Base-by-base conservation (phyloP, 495 filamentous ascomycete genomes). In the Chaetomium cochliodes region DNA sequence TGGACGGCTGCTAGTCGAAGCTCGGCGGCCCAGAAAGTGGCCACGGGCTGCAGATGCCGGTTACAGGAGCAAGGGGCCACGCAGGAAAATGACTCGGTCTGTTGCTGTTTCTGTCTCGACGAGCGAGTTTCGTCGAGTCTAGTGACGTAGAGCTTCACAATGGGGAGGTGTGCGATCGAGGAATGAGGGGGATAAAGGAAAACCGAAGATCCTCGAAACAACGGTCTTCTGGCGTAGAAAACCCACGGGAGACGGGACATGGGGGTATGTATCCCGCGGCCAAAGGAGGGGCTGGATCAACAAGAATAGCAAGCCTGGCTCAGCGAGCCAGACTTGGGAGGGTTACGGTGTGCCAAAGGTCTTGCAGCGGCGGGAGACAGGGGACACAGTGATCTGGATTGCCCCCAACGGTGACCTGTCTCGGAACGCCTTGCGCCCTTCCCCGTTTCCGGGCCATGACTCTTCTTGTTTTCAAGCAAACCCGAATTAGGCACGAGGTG, bases 21-120 rank as follows among this genome's bases (percentile, higher is more conserved):
- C 66, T 65, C 57, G 63, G 73, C 65, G 72, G 69, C 71, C 71
- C 53, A 55, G 44, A 67, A 64, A 68, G 68, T 63, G 72, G 55
- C 70, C 69, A 59, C 52, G 59, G 65, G 41, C 51, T 68, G 65
- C 63, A 63, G 65, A 61, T 65, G 57, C 62, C 58, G 57, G 64
- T 51, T 65, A 46, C 60, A 65, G 59, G 56, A 63, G 58, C 33
- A 60, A 64, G 65, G 51, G 67, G 15, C 42, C 23, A 23, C 37
- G 47, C 49, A 60, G 26, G 57, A n/a, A 50, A 60, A 50, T 41
- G 61, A 47, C 22, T 55, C 57, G n/a, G 62, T 56, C 42, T 69
- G 66, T 62, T 62, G 63, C 65, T 66, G 61, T 62, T 56, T 72
- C 52, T 61, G 56, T 54, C 33, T 65, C 25, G 51, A 30, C 16